These are phyloP conservation scores for Candida morakotiae DNA, from an alignment of 805 yeast genomes.

Conservation along the genomic window DNA sequence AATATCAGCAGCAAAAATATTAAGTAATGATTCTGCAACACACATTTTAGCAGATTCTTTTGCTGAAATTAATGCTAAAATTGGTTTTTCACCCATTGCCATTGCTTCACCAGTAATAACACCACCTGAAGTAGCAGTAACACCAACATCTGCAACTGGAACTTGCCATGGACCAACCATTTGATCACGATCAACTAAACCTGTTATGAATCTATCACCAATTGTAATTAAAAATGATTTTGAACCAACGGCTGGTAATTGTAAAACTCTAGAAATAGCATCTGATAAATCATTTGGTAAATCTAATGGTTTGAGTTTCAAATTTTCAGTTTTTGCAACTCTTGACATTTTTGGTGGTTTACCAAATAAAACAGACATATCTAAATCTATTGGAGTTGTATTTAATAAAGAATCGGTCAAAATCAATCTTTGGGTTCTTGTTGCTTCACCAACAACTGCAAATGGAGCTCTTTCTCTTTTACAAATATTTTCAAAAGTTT, in stretches of 20 bases:
- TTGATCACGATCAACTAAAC: slow-evolving; percentile 94
- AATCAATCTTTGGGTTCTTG: slow-evolving; percentile 76
- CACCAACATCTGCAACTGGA: slow-evolving; percentile 98
- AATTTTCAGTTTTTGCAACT: slow-evolving; percentile 58
- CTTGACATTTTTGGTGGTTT: slow-evolving; percentile 96
- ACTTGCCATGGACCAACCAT: slow-evolving; percentile 99
- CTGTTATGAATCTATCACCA: slow-evolving; percentile 97
- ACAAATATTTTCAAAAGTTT: slow-evolving; percentile 72
- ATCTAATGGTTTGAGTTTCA: slow-evolving; percentile 41
- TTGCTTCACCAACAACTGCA: slow-evolving; percentile 94
- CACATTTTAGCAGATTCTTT: slow-evolving; percentile 92
- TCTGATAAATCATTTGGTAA: slow-evolving; percentile 45
- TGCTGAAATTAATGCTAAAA: slow-evolving; percentile 81
- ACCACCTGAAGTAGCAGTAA: slow-evolving; percentile 87
- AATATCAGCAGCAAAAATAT: slow-evolving; percentile 86
- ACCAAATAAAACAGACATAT: slow-evolving; percentile 92
- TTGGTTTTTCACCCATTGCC: slow-evolving; percentile 96
- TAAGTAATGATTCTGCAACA: slow-evolving; percentile 90
- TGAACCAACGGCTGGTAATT: slow-evolving; percentile 91
- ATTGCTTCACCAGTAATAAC: slow-evolving; percentile 92
- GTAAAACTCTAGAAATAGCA: slow-evolving; percentile 77
- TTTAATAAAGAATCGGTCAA: slow-evolving; percentile 74
- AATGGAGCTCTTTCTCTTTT: slow-evolving; percentile 93
- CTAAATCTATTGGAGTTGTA: slow-evolving; percentile 90
- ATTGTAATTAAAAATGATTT: slow-evolving; percentile 94